Percentiles rank a stretch among this genome's conserved stretches.
phyloP scores from a whole-genome alignment of 257 asterid genomes.

The Ilex asprella region DNA sequence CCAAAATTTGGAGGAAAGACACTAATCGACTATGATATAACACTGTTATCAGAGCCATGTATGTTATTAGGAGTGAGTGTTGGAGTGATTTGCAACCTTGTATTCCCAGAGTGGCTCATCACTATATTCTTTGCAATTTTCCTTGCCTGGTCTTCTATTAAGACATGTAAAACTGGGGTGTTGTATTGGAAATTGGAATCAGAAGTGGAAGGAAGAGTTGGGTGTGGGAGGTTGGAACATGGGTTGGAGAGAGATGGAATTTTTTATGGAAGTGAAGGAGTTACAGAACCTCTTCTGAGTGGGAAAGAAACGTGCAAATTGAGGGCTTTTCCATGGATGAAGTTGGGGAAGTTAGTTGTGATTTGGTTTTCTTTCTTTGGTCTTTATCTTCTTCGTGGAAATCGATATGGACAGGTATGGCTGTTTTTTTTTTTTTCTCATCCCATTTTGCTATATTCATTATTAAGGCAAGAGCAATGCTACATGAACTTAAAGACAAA shows the following conservation, averaged over 20 bases:
- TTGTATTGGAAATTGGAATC: slow-evolving; percentile 55
- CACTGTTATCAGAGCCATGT: slow-evolving; percentile 74
- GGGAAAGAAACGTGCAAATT: slow-evolving; percentile 5
- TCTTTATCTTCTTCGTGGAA: slow-evolving; percentile 79
- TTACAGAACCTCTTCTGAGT: slow-evolving; percentile 30
- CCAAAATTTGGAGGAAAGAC: slow-evolving; percentile 17
- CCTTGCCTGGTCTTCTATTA: slow-evolving; percentile 60
- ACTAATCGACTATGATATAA: slow-evolving; percentile 64
- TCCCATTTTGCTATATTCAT: neutral
- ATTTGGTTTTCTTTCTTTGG: slow-evolving; percentile 66
- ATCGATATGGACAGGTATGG: slow-evolving; percentile 62
- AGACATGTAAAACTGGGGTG: slow-evolving; percentile 59
- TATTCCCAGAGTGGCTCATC: slow-evolving; percentile 79
- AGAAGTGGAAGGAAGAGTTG: slow-evolving; percentile 20
- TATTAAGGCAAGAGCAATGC: no score
- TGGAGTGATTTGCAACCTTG: slow-evolving; percentile 62
- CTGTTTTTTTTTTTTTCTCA: neutral
- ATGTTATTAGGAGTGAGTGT: slow-evolving; percentile 75
- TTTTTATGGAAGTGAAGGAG: slow-evolving; percentile 8
- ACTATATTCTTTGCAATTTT: slow-evolving; percentile 50
- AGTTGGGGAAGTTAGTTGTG: slow-evolving; percentile 45
- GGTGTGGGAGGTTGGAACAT: slow-evolving; percentile 17
- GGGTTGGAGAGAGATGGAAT: slow-evolving; percentile 9
- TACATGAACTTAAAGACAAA: no score
- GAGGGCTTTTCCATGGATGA: slow-evolving; percentile 47